phyloP scores from a whole-genome alignment of 345 rosid genomes.

The Boechera divaricarpa region DNA sequence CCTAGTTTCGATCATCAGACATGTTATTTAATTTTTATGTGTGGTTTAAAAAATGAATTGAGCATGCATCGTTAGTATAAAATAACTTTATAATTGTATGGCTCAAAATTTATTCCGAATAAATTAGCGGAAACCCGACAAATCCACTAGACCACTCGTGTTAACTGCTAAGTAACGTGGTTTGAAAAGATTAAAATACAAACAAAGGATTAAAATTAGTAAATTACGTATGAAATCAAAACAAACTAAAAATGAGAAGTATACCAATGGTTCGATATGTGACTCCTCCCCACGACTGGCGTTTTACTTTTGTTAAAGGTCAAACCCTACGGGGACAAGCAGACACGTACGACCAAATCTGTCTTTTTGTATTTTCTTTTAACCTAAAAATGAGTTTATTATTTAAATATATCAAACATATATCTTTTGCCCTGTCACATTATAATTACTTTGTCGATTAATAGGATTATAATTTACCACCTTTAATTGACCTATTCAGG shows the following conservation, averaged over 20 bases:
- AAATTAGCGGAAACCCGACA: slow-evolving; percentile 30
- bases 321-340: slow-evolving; percentile 45
- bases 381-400: neutral
- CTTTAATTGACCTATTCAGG: neutral
- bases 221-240: neutral
- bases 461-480: neutral
- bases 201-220: neutral
- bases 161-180: slow-evolving; percentile 30
- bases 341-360: slow-evolving; percentile 36
- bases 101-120: neutral
- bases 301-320: slow-evolving; percentile 44
- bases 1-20: neutral
- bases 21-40: neutral
- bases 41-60: neutral
- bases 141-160: slow-evolving; percentile 39
- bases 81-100: slow-evolving; percentile 1
- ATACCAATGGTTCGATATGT: slow-evolving; percentile 7
- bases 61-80: slow-evolving; percentile 26
- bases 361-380: neutral
- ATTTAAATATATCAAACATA: neutral
- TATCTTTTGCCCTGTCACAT: slow-evolving; percentile 9
- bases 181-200: slow-evolving; percentile 7
- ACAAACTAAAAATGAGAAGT: neutral
- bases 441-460: neutral
- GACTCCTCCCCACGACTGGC: slow-evolving; percentile 39